phyloP scores from a whole-genome alignment of 2,329 filamentous ascomycete species.

The Pseudogymnoascus sp. region DNA sequence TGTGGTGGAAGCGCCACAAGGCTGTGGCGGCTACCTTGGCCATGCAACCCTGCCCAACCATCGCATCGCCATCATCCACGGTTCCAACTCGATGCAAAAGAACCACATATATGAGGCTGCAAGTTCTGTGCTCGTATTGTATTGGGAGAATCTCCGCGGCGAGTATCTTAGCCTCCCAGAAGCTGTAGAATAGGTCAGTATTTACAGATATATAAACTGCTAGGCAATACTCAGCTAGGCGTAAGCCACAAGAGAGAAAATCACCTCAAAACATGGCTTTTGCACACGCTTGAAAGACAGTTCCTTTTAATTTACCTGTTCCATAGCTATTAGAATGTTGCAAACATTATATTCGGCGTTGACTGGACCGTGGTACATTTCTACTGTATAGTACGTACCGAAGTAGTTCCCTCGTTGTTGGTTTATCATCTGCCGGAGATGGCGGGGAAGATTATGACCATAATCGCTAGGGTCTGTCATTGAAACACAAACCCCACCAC shows the following conservation, averaged over 20 bases:
- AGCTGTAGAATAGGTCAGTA: neutral
- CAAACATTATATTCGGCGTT: neutral
- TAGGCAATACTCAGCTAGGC: neutral
- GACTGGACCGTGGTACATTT: neutral
- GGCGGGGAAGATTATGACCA: neutral
- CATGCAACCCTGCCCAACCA: neutral
- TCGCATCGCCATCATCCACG: neutral
- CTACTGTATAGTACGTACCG: neutral
- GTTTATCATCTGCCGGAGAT: neutral
- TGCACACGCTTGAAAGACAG: neutral
- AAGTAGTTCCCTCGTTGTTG: neutral
- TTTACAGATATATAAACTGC: neutral
- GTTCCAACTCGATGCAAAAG: neutral
- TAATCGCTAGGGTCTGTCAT: neutral
- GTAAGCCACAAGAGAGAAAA: neutral
- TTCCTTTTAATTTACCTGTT: neutral
- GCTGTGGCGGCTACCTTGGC: neutral
- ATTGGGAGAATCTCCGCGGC: neutral
- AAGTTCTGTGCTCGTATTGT: too few species aligned
- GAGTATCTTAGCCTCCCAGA: neutral
- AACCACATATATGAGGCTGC: neutral
- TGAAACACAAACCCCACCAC: neutral
- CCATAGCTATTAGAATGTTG: neutral
- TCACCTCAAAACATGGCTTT: neutral
- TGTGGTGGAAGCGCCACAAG: neutral